Conservation (phyloP, 768 basidiomycete species). For the Lactifluus volemus region DNA sequence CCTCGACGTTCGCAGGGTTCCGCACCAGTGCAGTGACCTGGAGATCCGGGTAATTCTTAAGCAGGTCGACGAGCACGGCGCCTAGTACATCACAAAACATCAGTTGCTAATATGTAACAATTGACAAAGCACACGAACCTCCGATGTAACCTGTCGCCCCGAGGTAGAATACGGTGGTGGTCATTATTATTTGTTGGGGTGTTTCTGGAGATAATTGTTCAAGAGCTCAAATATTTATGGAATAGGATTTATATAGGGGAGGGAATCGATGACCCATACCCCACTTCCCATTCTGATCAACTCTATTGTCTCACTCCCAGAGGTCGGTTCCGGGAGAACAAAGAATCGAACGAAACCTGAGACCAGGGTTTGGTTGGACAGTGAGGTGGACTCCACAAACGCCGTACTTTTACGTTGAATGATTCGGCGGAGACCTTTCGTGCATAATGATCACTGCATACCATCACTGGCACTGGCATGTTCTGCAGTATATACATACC, state of each 20-base stretch:
- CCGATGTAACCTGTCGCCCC: constrained; percentile 15
- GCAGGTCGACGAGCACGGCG: constrained; percentile 1
- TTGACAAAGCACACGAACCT: background rate
- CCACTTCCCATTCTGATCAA: background rate
- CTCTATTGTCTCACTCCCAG: background rate
- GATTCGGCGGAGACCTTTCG: no score
- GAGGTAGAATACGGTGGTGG: constrained; percentile 7
- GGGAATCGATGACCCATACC: background rate
- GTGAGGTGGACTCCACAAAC: no score
- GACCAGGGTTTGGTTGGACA: no score
- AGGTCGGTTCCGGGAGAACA: background rate
- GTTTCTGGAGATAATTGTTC: background rate
- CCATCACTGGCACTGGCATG: no score
- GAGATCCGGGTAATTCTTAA: background rate
- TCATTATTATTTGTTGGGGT: background rate
- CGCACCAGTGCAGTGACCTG: constrained; percentile 11
- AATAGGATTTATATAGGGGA: no score
- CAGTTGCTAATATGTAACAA: background rate
- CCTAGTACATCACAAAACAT: background rate
- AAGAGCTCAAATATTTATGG: background rate
- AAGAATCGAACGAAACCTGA: background rate
- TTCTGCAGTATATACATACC: no score
- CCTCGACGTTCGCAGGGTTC: background rate
- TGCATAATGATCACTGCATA: no score
- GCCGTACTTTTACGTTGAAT: no score